These are phyloP conservation scores for Mortierella sp. DNA, from an alignment of 371 early-diverging fungal species.

Conservation along the genomic window DNA sequence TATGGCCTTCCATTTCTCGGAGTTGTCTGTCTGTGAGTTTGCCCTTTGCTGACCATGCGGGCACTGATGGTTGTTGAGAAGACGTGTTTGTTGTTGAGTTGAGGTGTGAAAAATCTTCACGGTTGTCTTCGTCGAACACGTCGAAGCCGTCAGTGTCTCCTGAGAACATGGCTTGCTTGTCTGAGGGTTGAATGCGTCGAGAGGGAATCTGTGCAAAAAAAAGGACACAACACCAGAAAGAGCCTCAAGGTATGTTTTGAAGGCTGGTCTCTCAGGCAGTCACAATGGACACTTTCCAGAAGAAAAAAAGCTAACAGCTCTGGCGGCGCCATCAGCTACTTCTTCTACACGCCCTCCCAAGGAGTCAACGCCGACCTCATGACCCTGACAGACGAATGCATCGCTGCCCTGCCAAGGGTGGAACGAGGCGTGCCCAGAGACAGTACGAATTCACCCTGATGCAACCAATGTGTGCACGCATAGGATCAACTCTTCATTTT, in stretches of 20 bases:
- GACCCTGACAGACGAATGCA: conserved; percentile 33
- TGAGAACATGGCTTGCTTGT: conserved; percentile 19
- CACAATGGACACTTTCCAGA: background rate
- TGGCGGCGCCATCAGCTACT: background rate
- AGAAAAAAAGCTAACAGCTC: background rate
- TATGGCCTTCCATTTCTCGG: conserved; percentile 5
- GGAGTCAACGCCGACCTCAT: conserved; percentile 3
- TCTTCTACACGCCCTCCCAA: background rate
- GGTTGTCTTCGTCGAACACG: conserved; percentile 21
- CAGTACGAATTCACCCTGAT: conserved; percentile 26
- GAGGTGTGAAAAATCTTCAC: conserved; percentile 22
- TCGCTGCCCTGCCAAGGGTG: conserved; percentile 38
- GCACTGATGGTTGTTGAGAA: background rate
- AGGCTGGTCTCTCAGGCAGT: background rate
- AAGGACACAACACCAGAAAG: background rate
- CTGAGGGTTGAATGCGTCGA: background rate
- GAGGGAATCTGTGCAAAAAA: background rate
- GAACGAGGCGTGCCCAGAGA: conserved; percentile 37
- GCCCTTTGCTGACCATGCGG: background rate
- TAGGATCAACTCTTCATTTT: background rate
- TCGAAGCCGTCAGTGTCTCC: conserved; percentile 31
- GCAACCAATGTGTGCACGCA: background rate
- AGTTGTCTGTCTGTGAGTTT: background rate
- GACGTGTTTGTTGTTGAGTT: background rate
- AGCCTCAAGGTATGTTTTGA: background rate